Evolutionary conservation across 768 basidiomycete species (phyloP).

Genomic region (Termitomyces sp.): DNA sequence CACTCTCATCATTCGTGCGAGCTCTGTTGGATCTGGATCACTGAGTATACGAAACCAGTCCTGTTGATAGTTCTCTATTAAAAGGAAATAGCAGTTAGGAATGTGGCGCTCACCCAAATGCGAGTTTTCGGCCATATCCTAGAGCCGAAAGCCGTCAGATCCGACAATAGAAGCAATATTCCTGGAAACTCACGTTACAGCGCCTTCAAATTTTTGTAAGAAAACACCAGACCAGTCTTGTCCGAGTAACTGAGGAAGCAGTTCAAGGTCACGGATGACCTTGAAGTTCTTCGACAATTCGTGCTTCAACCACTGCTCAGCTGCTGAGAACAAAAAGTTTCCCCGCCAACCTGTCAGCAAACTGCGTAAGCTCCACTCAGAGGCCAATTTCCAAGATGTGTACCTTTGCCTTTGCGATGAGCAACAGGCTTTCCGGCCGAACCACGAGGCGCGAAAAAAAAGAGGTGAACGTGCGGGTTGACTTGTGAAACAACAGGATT

Average conservation of each 20-base stretch:
- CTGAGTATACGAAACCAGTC: constrained; percentile 84
- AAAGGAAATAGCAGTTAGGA: not conserved
- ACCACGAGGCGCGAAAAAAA: constrained; percentile 90
- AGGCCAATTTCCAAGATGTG: not conserved
- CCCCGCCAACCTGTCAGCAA: constrained; percentile 80
- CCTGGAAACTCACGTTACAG: constrained; percentile 66
- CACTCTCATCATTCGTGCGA: constrained; percentile 82
- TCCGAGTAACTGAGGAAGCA: constrained; percentile 89
- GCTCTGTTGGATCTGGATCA: constrained; percentile 77
- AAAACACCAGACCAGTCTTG: constrained; percentile 98
- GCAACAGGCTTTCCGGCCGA: constrained; percentile 92
- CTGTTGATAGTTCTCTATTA: constrained; percentile 29
- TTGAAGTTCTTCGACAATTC: constrained; percentile 97
- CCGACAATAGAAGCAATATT: constrained; percentile 19
- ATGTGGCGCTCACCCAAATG: constrained; percentile 47
- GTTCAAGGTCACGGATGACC: constrained; percentile 94
- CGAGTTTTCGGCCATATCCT: constrained; percentile 88
- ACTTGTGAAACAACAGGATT: constrained; percentile 94
- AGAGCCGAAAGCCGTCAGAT: constrained; percentile 5
- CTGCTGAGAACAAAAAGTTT: constrained; percentile 87
- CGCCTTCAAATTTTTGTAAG: constrained; percentile 87
- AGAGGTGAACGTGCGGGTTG: constrained; percentile 88
- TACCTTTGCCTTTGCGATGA: constrained; percentile 89
- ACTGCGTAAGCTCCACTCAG: not conserved
- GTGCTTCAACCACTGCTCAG: constrained; percentile 92